These are phyloP conservation scores for Akanthomyces lecanii DNA, from an alignment of 2,329 filamentous ascomycete genomes.

Conservation along the genomic window DNA sequence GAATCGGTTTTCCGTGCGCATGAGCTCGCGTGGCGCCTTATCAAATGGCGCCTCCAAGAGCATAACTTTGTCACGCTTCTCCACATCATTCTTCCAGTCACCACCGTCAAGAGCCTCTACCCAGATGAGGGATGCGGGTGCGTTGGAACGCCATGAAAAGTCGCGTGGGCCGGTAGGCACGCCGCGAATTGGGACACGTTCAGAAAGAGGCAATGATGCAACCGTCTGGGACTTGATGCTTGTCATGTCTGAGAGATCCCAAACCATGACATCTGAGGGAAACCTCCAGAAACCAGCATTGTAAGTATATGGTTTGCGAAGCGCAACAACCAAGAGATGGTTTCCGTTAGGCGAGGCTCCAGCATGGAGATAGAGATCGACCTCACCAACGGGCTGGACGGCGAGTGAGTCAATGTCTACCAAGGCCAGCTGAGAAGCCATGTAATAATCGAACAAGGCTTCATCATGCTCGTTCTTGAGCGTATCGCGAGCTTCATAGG, in stretches of 20 bases:
- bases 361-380: neutral
- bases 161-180: conserved; percentile 1
- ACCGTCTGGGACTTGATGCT: neutral
- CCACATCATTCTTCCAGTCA: conserved; percentile 4
- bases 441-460: conserved; percentile 8
- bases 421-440: conserved; percentile 8
- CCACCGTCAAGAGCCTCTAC: conserved; percentile 8
- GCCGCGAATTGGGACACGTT: conserved; percentile 5
- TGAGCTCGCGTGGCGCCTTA: neutral
- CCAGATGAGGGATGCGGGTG: conserved; percentile 1
- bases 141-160: conserved; percentile 9
- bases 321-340: neutral
- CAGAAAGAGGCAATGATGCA: conserved; percentile 3
- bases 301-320: conserved; percentile 7
- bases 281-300: neutral
- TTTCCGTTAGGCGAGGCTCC: conserved; percentile 10
- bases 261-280: conserved; percentile 3
- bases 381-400: neutral
- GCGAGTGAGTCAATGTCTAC: conserved; percentile 2
- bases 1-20: conserved; percentile 9
- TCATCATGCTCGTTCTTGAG: conserved; percentile 13
- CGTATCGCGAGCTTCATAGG: conserved; percentile 11
- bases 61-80: conserved; percentile 10
- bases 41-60: conserved; percentile 11
- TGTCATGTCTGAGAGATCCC: conserved; percentile 1